Conservation (phyloP, 2,329 filamentous ascomycete genomes). For the Pseudogymnoascus sp. region DNA sequence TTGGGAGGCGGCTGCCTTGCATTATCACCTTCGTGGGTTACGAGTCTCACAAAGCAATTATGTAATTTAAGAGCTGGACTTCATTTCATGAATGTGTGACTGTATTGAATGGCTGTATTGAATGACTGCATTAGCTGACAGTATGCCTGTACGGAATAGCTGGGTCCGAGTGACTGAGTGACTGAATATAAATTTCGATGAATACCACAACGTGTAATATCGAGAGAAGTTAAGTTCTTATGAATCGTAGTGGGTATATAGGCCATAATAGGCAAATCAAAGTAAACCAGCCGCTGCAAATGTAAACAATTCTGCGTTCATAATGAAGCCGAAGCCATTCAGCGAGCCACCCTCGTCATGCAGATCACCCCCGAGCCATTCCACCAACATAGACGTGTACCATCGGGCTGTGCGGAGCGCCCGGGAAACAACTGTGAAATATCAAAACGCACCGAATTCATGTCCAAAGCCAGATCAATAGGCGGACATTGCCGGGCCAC, state of each 20-base stretch:
- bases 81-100: background rate
- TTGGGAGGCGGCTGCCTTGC: background rate
- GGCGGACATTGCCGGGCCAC: background rate
- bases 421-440: background rate
- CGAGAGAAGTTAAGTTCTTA: background rate
- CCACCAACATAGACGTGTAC: background rate
- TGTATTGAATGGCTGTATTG: background rate
- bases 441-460: background rate
- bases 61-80: background rate
- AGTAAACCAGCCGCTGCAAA: background rate
- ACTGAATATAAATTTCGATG: background rate
- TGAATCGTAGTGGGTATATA: background rate
- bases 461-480: background rate
- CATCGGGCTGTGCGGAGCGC: background rate
- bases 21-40: background rate
- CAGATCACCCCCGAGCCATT: background rate
- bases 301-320: background rate
- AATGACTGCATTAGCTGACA: background rate
- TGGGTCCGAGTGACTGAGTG: background rate
- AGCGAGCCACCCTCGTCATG: background rate
- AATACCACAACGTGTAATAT: background rate
- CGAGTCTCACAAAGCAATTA: background rate
- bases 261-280: background rate
- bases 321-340: background rate
- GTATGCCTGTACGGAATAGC: background rate